Percentiles rank a stretch among this genome's conserved stretches.
These are phyloP conservation scores for Urostyla sp. DNA, from an alignment of 73 alveolate species.

Conservation along the genomic window DNA sequence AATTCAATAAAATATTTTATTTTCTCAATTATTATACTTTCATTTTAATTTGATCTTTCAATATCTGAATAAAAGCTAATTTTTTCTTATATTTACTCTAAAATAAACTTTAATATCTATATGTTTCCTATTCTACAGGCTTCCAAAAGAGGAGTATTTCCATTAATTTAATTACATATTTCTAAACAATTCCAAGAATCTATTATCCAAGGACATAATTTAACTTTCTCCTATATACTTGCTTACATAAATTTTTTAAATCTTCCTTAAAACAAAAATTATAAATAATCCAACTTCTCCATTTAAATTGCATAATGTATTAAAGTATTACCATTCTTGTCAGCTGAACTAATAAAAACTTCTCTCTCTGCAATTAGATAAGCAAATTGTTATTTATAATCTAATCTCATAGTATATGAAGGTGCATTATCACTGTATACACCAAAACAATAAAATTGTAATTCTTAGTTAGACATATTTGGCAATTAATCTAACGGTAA, in stretches of 20 bases:
- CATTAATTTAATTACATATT: conserved; percentile 14
- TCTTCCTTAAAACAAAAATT: conserved; percentile 18
- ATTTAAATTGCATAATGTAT: conserved; percentile 15
- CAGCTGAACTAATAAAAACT: background rate
- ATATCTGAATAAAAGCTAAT: background rate
- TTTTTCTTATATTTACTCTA: too few species aligned
- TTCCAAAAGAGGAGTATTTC: conserved; percentile 1
- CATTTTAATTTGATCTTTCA: conserved; percentile 18
- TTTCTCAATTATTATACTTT: background rate
- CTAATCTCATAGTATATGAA: conserved; percentile 32
- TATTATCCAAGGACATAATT: background rate
- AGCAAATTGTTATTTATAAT: conserved; percentile 5
- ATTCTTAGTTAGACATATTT: too few species aligned
- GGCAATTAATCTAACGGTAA: too few species aligned
- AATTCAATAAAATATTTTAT: background rate
- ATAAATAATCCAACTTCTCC: conserved; percentile 8
- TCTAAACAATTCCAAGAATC: conserved; percentile 21
- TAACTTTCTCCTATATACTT: background rate
- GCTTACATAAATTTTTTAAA: conserved; percentile 14
- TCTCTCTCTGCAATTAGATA: conserved; percentile 26
- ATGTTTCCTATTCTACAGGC: conserved; percentile 21
- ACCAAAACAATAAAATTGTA: background rate
- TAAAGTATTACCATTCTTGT: conserved; percentile 22
- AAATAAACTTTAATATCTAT: background rate
- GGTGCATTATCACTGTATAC: conserved; percentile 30